Evolutionary conservation across 2,329 filamentous ascomycete species (phyloP).

Genomic region (Chaetomium globosum): DNA sequence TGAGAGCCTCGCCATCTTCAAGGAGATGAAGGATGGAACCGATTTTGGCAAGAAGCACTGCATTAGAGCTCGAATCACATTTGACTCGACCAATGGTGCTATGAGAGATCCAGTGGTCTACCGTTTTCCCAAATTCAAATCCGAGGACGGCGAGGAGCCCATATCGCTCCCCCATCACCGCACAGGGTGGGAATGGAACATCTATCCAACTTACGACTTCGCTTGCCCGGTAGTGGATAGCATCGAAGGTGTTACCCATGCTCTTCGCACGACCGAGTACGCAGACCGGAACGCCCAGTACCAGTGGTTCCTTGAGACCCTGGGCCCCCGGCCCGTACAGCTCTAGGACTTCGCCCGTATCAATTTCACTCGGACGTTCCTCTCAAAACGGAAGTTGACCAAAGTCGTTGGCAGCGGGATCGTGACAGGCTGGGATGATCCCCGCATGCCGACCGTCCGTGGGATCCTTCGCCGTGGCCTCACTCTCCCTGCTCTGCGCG

Average conservation of each 20-base stretch:
- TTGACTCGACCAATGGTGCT: conserved; percentile 18
- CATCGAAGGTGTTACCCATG: conserved; percentile 20
- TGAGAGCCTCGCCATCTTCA: conserved; percentile 16
- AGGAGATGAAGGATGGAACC: conserved; percentile 19
- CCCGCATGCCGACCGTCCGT: conserved; percentile 16
- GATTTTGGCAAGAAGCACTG: conserved; percentile 15
- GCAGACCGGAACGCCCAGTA: conserved; percentile 20
- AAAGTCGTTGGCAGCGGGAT: conserved; percentile 16
- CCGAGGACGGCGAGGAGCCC: conserved; percentile 1
- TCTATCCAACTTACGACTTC: conserved; percentile 21
- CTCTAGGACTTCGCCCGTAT: conserved; percentile 23
- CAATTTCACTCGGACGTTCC: conserved; percentile 19
- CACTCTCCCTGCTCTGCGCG: conserved; percentile 75
- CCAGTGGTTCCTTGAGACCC: conserved; percentile 14
- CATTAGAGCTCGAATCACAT: conserved; percentile 15
- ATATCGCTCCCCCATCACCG: not conserved
- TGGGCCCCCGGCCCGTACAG: conserved; percentile 8
- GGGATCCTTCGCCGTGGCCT: conserved; percentile 61
- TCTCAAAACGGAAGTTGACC: conserved; percentile 18
- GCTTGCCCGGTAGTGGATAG: conserved; percentile 19
- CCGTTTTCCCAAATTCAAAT: conserved; percentile 7
- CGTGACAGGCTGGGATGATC: conserved; percentile 21
- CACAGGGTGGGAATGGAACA: conserved; percentile 12
- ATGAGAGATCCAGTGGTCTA: conserved; percentile 17
- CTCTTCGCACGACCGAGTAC: conserved; percentile 18